phyloP scores from a whole-genome alignment of 2,329 filamentous ascomycete genomes.

The Geosmithia flava region DNA sequence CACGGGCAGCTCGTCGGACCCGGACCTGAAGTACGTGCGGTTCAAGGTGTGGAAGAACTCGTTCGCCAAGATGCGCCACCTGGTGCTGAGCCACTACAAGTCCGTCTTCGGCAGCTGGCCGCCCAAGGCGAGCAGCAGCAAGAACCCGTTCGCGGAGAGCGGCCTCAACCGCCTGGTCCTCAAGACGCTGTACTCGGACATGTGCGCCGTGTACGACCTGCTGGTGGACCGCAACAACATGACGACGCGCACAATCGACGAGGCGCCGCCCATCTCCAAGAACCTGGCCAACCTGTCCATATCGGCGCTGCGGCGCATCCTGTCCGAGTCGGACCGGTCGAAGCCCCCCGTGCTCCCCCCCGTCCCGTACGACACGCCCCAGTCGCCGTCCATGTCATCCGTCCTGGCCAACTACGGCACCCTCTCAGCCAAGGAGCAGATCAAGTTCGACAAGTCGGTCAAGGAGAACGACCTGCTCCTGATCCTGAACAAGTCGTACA shows the following conservation, averaged over 20 bases:
- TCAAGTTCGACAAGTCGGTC: constrained; percentile 58
- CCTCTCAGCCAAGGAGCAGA: constrained; percentile 60
- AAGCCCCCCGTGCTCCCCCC: constrained; percentile 83
- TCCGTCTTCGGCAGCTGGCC: constrained; percentile 61
- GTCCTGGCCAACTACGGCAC: constrained; percentile 52
- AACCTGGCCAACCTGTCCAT: constrained; percentile 48
- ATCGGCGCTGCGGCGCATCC: constrained; percentile 62
- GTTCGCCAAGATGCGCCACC: constrained; percentile 64
- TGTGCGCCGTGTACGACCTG: constrained; percentile 79
- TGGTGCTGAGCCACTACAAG: constrained; percentile 57
- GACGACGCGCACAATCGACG: constrained; percentile 68
- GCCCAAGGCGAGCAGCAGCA: constrained; percentile 82
- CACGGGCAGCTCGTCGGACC: constrained; percentile 67
- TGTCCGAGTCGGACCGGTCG: constrained; percentile 81
- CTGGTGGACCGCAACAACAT: constrained; percentile 68
- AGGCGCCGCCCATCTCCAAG: constrained; percentile 41
- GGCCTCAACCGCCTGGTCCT: constrained; percentile 79
- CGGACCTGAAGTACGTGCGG: constrained; percentile 63
- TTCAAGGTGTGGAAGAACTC: constrained; percentile 75
- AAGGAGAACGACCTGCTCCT: constrained; percentile 68
- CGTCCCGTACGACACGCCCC: constrained; percentile 79
- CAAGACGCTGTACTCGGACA: constrained; percentile 71
- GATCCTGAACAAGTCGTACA: constrained; percentile 71
- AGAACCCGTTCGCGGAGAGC: constrained; percentile 76
- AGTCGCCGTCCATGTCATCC: constrained; percentile 56